phyloP scores from a whole-genome alignment of 2,329 filamentous ascomycete genomes.

The Emmonsiellopsis sp. region DNA sequence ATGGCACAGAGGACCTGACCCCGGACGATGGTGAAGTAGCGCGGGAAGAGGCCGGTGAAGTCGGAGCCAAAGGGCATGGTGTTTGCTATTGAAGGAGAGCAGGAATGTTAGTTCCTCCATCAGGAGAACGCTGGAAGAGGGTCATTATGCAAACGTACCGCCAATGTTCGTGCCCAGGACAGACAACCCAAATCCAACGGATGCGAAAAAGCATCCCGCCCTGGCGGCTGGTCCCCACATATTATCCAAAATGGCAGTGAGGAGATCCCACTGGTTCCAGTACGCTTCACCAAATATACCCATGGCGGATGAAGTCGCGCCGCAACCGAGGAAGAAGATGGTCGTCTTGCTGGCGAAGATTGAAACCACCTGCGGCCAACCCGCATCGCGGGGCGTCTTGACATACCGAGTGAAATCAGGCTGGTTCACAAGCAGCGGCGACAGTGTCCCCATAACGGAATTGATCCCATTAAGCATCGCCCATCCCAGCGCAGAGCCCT shows the following conservation, averaged over 20 bases:
- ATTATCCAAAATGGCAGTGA: background rate
- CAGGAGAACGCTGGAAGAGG: background rate
- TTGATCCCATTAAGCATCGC: background rate
- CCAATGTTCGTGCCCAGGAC: background rate
- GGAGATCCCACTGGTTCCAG: background rate
- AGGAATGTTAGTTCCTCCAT: background rate
- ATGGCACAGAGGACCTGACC: conserved; percentile 14
- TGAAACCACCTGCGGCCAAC: background rate
- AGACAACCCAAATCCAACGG: background rate
- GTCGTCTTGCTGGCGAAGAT: background rate
- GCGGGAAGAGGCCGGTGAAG: conserved; percentile 11
- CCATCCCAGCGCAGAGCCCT: background rate
- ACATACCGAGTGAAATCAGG: background rate
- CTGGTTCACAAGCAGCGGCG: background rate
- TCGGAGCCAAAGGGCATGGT: conserved; percentile 8
- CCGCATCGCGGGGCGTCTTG: background rate
- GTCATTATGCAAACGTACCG: background rate
- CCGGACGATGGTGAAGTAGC: conserved; percentile 12
- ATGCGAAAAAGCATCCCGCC: background rate
- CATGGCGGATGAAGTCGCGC: background rate
- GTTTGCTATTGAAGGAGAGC: background rate
- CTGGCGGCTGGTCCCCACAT: background rate
- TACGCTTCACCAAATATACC: background rate
- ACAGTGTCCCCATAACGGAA: background rate
- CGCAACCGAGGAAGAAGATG: background rate